phyloP scores from a whole-genome alignment of 139 green algal species.

The Deuterostichococcus epilithicus region DNA sequence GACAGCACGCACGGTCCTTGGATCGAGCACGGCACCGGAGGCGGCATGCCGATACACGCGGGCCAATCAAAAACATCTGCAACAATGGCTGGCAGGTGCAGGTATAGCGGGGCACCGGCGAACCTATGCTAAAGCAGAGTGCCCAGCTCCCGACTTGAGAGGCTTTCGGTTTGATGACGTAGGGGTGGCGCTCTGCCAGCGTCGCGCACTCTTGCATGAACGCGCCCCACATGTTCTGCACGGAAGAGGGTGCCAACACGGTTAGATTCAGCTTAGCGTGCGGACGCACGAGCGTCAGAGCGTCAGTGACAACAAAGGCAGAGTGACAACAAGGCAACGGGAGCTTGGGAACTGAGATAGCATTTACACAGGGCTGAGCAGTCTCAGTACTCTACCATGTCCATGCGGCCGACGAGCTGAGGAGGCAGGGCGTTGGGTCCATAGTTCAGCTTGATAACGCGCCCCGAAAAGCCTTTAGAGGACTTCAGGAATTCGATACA shows the following conservation, averaged over 20 bases:
- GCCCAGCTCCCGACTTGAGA: not conserved
- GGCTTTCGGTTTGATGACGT: not conserved
- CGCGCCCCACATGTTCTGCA: conserved; percentile 1
- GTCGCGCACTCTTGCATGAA: not conserved
- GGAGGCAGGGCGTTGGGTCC: not conserved
- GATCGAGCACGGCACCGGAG: too few relatives aligned
- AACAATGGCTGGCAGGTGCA: too few relatives aligned
- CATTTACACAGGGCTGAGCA: too few relatives aligned
- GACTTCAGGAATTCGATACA: not conserved
- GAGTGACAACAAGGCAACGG: too few relatives aligned
- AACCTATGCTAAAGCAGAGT: not conserved
- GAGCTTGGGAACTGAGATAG: too few relatives aligned
- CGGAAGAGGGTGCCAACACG: not conserved
- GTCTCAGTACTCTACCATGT: not conserved
- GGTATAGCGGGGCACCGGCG: too few relatives aligned
- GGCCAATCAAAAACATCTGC: too few relatives aligned
- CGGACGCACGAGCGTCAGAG: too few relatives aligned
- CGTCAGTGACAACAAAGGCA: too few relatives aligned
- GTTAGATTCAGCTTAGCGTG: too few relatives aligned
- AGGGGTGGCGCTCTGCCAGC: not conserved
- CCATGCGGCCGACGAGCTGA: not conserved
- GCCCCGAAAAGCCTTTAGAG: not conserved
- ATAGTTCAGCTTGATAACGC: not conserved
- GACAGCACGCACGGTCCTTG: too few relatives aligned
- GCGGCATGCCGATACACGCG: too few relatives aligned